A percentile compares a stretch with the other conserved stretches of the same genome.
phyloP scores from a whole-genome alignment of 139 green algal species.

The Ettlia oleoabundans region DNA sequence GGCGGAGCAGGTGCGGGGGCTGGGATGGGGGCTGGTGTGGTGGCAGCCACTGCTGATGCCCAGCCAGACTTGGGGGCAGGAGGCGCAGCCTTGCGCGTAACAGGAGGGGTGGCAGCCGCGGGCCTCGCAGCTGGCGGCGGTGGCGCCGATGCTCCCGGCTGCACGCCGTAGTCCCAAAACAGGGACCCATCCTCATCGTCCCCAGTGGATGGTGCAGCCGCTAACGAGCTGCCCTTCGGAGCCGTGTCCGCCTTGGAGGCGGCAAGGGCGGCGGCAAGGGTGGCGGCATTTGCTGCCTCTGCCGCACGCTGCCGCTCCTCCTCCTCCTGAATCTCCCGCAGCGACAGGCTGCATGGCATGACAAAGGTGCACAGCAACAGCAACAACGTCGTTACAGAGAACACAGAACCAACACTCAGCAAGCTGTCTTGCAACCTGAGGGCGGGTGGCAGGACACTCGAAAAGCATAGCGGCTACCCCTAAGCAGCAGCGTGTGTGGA shows the following conservation, averaged over 20 bases:
- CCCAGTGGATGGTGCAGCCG: conserved; percentile 43
- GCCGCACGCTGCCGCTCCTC: conserved; percentile 41
- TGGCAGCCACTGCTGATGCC: neutral
- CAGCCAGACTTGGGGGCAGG: neutral
- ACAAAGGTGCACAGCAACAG: too few relatives aligned
- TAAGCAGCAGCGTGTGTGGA: neutral
- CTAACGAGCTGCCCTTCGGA: conserved; percentile 19
- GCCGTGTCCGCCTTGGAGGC: conserved; percentile 39
- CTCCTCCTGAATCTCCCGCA: conserved; percentile 61
- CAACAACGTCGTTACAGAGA: too few relatives aligned
- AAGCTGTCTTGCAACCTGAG: too few relatives aligned
- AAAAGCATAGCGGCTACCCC: too few relatives aligned
- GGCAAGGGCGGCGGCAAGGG: neutral
- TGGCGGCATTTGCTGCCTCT: neutral
- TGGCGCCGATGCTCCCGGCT: neutral
- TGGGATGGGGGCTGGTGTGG: neutral
- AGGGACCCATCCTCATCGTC: conserved; percentile 49
- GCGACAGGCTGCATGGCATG: conserved; percentile 6
- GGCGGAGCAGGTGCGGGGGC: conserved; percentile 2
- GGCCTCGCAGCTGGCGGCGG: neutral
- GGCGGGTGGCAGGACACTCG: too few relatives aligned
- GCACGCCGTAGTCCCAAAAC: conserved; percentile 74
- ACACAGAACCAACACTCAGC: too few relatives aligned
- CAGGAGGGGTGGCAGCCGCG: neutral
- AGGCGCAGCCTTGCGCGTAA: neutral